phyloP scores from a whole-genome alignment of 2,329 filamentous ascomycete genomes.

The Hypoxylon sp. region DNA sequence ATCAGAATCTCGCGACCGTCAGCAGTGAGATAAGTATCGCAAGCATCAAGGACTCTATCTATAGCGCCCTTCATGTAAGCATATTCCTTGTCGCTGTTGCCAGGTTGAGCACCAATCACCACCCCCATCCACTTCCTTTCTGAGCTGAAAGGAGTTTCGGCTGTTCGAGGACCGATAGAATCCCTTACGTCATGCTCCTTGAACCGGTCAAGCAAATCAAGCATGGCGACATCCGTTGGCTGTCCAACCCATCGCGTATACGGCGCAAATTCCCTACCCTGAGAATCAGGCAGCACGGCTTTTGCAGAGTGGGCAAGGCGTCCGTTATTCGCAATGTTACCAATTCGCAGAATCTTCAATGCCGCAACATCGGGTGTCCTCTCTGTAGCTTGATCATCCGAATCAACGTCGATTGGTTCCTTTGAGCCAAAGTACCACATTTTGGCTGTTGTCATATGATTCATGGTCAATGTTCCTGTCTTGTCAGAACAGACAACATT shows the following conservation, averaged over 20 bases:
- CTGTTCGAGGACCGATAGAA: constrained; percentile 83
- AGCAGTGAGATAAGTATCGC: constrained; percentile 89
- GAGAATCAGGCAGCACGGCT: constrained; percentile 88
- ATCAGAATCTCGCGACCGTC: constrained; percentile 90
- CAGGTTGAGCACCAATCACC: constrained; percentile 76
- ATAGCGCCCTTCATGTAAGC: constrained; percentile 97
- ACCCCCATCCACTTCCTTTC: constrained; percentile 99
- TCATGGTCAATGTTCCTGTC: constrained; percentile 94
- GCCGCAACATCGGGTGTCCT: constrained; percentile 79
- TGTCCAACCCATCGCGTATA: constrained; percentile 96
- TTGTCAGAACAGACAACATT: constrained; percentile 99
- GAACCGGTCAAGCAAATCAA: constrained; percentile 92
- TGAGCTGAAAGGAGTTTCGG: constrained; percentile 95
- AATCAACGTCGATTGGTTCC: constrained; percentile 66
- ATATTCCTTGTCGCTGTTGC: constrained; percentile 77
- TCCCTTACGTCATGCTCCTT: constrained; percentile 93
- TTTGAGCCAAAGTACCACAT: constrained; percentile 91
- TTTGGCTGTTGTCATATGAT: constrained; percentile 97
- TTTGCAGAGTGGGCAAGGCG: constrained; percentile 83
- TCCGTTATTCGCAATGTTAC: constrained; percentile 97
- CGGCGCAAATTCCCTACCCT: constrained; percentile 72
- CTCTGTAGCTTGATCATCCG: constrained; percentile 68
- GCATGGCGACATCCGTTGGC: constrained; percentile 96
- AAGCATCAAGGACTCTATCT: constrained; percentile 87
- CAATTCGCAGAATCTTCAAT: constrained; percentile 86